These are phyloP conservation scores for Pichia norvegensis DNA, from an alignment of 1,139 yeast species.

Conservation along the genomic window DNA sequence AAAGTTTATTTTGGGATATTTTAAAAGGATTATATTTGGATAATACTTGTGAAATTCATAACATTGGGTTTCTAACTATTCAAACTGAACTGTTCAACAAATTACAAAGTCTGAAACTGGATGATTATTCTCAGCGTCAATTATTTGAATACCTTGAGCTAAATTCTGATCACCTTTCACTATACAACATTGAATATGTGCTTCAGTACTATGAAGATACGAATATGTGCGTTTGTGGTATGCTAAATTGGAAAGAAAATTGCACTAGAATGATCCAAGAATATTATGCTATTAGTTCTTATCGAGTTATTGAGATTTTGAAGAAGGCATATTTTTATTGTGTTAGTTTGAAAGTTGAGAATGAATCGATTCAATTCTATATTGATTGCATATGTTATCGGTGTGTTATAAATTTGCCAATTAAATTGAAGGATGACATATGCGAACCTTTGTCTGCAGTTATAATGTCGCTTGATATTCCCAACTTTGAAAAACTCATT, in stretches of 20 bases:
- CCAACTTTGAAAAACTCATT: constrained; percentile 8
- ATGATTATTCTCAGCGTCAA: constrained; percentile 4
- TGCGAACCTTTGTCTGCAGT: constrained; percentile 8
- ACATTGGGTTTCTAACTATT: constrained; percentile 5
- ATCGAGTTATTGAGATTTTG: constrained; percentile 37
- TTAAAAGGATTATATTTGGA: constrained; percentile 8
- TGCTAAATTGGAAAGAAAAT: constrained; percentile 46
- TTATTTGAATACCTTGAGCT: constrained; percentile 14
- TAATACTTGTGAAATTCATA: background rate
- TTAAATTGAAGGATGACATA: constrained; percentile 7
- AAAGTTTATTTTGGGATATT: constrained; percentile 17
- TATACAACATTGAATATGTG: constrained; percentile 17
- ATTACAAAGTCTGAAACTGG: constrained; percentile 12
- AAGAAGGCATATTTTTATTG: constrained; percentile 38
- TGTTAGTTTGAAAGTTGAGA: constrained; percentile 15
- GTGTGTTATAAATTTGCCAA: constrained; percentile 9
- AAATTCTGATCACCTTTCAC: constrained; percentile 14
- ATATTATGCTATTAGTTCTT: constrained; percentile 40
- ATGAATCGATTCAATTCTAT: constrained; percentile 13
- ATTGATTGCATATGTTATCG: constrained; percentile 14
- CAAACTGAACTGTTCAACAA: constrained; percentile 14
- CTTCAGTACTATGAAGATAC: constrained; percentile 38
- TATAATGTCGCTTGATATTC: constrained; percentile 6
- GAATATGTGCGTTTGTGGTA: constrained; percentile 46
- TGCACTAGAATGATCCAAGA: constrained; percentile 37